Evolutionary conservation across 768 basidiomycete genomes (phyloP).

Genomic region (Auricularia sp.): DNA sequence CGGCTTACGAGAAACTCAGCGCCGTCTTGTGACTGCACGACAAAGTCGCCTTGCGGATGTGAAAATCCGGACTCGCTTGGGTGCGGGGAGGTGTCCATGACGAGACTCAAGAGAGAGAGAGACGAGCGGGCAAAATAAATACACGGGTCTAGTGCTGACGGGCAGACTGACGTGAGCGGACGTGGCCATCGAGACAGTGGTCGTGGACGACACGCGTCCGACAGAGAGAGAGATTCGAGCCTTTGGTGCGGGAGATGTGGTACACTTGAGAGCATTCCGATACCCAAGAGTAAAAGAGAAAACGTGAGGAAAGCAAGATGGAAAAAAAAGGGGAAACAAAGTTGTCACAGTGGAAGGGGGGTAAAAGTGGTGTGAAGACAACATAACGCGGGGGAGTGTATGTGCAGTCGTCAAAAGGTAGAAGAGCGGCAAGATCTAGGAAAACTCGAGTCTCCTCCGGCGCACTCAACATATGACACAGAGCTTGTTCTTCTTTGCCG

Average conservation of each 20-base stretch:
- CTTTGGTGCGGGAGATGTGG: neutral
- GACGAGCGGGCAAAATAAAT: neutral
- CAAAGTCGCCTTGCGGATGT: neutral
- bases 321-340: slow-evolving; percentile 13
- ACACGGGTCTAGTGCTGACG: neutral
- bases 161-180: neutral
- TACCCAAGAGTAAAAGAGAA: neutral
- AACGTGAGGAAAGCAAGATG: slow-evolving; percentile 12
- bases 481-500: neutral
- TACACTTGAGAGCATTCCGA: neutral
- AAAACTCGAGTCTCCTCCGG: slow-evolving; percentile 68
- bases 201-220: neutral
- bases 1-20: slow-evolving; percentile 37
- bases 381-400: neutral
- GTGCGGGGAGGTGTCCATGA: neutral
- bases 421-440: slow-evolving; percentile 14
- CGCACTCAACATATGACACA: slow-evolving; percentile 1
- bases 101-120: neutral
- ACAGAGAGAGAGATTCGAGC: neutral
- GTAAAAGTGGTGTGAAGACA: neutral
- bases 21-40: neutral
- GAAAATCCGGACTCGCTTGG: neutral
- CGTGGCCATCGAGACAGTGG: neutral
- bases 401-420: neutral
- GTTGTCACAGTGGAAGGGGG: neutral